phyloP scores from a whole-genome alignment of 2,329 filamentous ascomycete species.

The Ampelomyces quisqualis region DNA sequence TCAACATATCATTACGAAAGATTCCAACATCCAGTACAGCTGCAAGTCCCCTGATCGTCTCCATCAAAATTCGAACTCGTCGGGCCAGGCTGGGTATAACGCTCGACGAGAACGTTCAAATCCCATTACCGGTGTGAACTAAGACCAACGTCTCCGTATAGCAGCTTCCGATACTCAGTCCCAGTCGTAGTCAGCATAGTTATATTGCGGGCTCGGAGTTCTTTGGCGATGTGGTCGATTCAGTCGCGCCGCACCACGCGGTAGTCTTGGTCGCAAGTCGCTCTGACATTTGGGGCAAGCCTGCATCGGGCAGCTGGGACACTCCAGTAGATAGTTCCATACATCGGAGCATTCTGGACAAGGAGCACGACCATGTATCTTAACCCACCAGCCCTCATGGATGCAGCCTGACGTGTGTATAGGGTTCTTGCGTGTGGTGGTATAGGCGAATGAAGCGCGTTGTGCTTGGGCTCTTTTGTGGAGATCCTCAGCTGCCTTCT shows the following conservation, averaged over 20 bases:
- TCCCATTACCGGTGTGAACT: too few relatives aligned
- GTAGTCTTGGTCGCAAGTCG: conserved; percentile 8
- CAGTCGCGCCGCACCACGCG: neutral
- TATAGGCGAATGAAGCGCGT: neutral
- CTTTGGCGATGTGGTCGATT: neutral
- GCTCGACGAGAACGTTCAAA: too few relatives aligned
- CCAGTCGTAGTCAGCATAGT: neutral
- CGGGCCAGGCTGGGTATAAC: too few relatives aligned
- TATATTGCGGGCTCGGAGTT: neutral
- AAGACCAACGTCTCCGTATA: too few relatives aligned
- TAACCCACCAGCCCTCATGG: conserved; percentile 20
- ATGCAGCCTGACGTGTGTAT: conserved; percentile 6
- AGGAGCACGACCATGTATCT: conserved; percentile 13
- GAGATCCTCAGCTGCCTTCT: neutral
- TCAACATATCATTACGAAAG: too few relatives aligned
- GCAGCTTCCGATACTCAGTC: too few relatives aligned
- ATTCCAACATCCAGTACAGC: too few relatives aligned
- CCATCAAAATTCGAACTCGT: too few relatives aligned
- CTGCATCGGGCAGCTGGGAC: conserved; percentile 13
- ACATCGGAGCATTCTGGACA: conserved; percentile 16
- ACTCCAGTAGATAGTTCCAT: conserved; percentile 19
- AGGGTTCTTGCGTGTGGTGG: neutral
- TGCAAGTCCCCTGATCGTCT: too few relatives aligned
- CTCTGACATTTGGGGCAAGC: conserved; percentile 21
- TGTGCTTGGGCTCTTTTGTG: neutral